Evolutionary conservation across 139 green algal genomes (phyloP).

Genomic region (Coelastrella sp.): DNA sequence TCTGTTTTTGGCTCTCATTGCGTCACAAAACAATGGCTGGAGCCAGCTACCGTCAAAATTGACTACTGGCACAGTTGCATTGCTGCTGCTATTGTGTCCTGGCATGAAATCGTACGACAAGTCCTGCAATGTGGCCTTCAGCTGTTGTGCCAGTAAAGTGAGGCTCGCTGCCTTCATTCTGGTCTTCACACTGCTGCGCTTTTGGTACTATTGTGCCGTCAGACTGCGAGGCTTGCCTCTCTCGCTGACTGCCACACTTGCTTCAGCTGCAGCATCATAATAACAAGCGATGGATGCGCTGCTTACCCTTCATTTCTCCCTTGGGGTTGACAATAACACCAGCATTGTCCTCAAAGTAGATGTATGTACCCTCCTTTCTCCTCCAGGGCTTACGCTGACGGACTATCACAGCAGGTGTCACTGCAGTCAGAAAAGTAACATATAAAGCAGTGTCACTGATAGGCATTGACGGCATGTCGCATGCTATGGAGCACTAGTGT

Average conservation of each 20-base stretch:
- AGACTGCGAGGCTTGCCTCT: too few species aligned
- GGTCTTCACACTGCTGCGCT: neutral
- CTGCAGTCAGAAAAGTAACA: constrained; percentile 45
- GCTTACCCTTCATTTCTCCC: constrained; percentile 99
- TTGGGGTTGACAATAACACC: constrained; percentile 99
- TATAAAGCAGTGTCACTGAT: neutral
- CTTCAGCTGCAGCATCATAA: neutral
- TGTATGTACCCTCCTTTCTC: constrained; percentile 97
- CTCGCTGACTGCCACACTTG: neutral
- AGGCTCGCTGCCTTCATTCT: too few species aligned
- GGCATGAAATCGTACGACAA: too few species aligned
- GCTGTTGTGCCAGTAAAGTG: too few species aligned
- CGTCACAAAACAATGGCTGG: too few species aligned
- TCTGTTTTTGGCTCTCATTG: too few species aligned
- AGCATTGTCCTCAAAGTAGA: constrained; percentile 99
- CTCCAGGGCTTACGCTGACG: constrained; percentile 98
- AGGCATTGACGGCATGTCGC: too few species aligned
- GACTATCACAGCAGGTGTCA: constrained; percentile 94
- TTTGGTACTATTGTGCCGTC: neutral
- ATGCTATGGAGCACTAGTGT: neutral
- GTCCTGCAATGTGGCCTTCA: too few species aligned
- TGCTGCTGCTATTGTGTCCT: too few species aligned
- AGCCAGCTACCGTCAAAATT: too few species aligned
- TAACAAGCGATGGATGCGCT: too few species aligned
- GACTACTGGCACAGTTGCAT: too few species aligned